phyloP scores from a whole-genome alignment of 495 filamentous ascomycete genomes.

The Antarctomyces pellizariae region DNA sequence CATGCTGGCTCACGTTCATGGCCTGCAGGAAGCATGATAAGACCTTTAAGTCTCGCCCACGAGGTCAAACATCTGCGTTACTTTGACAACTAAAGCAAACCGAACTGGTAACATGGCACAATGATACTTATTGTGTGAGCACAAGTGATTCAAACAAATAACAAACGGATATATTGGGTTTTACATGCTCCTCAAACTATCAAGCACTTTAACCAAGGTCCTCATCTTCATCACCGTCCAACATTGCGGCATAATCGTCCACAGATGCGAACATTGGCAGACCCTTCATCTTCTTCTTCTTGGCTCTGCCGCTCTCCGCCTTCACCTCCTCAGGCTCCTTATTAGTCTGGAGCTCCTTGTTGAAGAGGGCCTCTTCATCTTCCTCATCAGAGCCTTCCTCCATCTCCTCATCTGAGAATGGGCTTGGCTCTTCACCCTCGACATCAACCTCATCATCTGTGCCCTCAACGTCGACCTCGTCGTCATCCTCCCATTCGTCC shows the following conservation, averaged over 20 bases:
- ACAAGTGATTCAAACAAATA: too few species aligned
- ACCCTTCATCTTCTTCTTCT: conserved; percentile 62
- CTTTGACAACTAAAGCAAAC: too few species aligned
- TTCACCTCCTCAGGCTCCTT: conserved; percentile 15
- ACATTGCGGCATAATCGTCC: conserved; percentile 79
- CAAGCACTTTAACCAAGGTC: too few species aligned
- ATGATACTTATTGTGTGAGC: too few species aligned
- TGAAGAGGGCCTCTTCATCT: conserved; percentile 20
- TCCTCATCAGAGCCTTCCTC: conserved; percentile 25
- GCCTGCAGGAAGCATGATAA: too few species aligned
- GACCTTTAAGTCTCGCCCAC: too few species aligned
- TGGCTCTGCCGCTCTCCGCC: conserved; percentile 28
- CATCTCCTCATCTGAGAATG: conserved; percentile 27
- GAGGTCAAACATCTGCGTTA: too few species aligned
- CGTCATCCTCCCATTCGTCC: conserved; percentile 20
- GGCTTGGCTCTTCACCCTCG: conserved; percentile 20
- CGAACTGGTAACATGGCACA: too few species aligned
- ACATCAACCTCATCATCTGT: conserved; percentile 23
- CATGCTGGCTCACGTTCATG: too few species aligned
- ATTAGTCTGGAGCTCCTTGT: conserved; percentile 11
- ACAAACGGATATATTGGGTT: too few species aligned
- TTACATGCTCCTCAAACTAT: too few species aligned
- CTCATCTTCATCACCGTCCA: conserved; percentile 50
- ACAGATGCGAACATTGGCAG: conserved; percentile 79
- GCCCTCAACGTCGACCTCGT: conserved; percentile 19